These are phyloP conservation scores for Colletotrichum tabaci DNA, from an alignment of 2,329 filamentous ascomycete species.

Conservation along the genomic window DNA sequence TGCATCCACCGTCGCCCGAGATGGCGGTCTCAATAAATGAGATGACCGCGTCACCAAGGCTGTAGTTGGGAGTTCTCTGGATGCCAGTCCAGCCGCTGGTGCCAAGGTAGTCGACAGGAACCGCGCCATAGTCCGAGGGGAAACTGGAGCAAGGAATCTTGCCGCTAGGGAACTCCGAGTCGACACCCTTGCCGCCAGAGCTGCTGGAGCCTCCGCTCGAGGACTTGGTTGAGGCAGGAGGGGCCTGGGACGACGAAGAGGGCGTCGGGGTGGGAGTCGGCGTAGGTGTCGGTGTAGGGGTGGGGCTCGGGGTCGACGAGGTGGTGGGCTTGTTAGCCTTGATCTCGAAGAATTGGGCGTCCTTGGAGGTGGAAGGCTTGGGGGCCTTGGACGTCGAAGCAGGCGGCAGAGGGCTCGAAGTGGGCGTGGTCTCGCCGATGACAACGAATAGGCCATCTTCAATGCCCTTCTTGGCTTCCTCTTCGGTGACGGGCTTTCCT, in stretches of 20 bases:
- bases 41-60: conserved; percentile 67
- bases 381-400: conserved; percentile 54
- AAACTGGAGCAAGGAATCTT: conserved; percentile 79
- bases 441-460: conserved; percentile 78
- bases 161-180: conserved; percentile 82
- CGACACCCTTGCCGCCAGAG: conserved; percentile 67
- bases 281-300: conserved; percentile 48
- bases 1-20: conserved; percentile 71
- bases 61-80: conserved; percentile 73
- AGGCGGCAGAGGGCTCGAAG: conserved; percentile 62
- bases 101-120: conserved; percentile 77
- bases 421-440: conserved; percentile 71
- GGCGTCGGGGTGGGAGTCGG: conserved; percentile 41
- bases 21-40: conserved; percentile 76
- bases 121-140: conserved; percentile 85
- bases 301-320: conserved; percentile 49
- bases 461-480: conserved; percentile 81
- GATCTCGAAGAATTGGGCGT: conserved; percentile 68
- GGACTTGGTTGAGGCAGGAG: conserved; percentile 47
- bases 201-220: conserved; percentile 46
- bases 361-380: conserved; percentile 51
- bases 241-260: conserved; percentile 45
- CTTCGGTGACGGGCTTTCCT: conserved; percentile 71
- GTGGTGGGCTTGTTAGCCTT: conserved; percentile 52
- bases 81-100: conserved; percentile 86